Evolutionary conservation across 2,329 filamentous ascomycete species (phyloP).

Genomic region (Paramyrothecium sp.): DNA sequence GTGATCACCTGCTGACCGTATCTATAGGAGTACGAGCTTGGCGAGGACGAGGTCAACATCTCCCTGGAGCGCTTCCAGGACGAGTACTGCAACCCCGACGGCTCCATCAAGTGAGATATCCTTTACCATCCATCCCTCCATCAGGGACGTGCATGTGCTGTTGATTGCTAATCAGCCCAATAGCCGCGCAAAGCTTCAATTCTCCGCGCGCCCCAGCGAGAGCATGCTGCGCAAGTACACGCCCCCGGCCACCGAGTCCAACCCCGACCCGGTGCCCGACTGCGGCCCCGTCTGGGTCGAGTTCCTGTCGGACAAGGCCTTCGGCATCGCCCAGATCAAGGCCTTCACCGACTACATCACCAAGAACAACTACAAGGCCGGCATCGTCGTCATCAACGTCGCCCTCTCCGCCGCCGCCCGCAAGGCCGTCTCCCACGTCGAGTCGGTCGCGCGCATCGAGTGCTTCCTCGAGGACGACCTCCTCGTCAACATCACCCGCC

Average conservation of each 20-base stretch:
- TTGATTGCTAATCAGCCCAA: background rate
- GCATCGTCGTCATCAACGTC: conserved; percentile 84
- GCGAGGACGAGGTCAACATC: conserved; percentile 85
- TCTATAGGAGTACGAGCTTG: conserved; percentile 82
- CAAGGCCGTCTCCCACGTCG: conserved; percentile 78
- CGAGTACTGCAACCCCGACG: conserved; percentile 70
- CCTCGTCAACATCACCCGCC: conserved; percentile 96
- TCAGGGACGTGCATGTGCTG: background rate
- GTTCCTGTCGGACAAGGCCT: conserved; percentile 76
- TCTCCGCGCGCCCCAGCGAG: conserved; percentile 81
- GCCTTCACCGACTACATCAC: conserved; percentile 81
- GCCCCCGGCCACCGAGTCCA: conserved; percentile 63
- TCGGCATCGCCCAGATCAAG: conserved; percentile 92
- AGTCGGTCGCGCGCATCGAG: conserved; percentile 79
- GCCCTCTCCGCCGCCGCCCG: conserved; percentile 83
- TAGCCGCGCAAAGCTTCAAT: conserved; percentile 82
- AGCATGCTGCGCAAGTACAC: conserved; percentile 85
- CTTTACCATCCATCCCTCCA: conserved; percentile 2
- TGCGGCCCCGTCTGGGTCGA: conserved; percentile 92
- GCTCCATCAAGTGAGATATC: conserved; percentile 68
- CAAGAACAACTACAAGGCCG: conserved; percentile 79
- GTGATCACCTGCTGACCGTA: conserved; percentile 3
- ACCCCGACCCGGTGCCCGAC: conserved; percentile 69
- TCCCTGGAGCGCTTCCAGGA: conserved; percentile 76
- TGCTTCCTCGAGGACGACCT: conserved; percentile 95